Base-by-base conservation (phyloP, 176 grass and related monocot species). In the Puya raimondii region DNA sequence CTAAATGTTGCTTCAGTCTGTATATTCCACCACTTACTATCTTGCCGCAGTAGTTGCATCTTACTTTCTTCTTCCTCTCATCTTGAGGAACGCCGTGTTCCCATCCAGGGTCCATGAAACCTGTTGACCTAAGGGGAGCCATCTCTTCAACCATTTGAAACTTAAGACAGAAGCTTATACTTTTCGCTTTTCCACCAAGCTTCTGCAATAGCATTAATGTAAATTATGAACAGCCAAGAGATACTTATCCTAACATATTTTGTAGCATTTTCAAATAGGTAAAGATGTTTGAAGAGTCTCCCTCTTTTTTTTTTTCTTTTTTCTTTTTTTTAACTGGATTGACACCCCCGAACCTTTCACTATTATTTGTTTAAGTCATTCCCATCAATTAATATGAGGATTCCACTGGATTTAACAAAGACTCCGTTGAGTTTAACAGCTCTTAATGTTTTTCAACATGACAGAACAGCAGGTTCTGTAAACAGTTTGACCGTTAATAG, bases 21-120 rank as follows among this genome's bases (percentile, higher is more conserved):
- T 79, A 79, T 52, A 79, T 65, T 47, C 77, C 77, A 21, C 77
- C 77, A 23, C 77, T 79, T 23, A 79, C 77, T 53, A 79, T 21
- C 53, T 79, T 79, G 23, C 68, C 77, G 54, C 77, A 79, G 61
- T 79, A 79, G 63, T 79, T 79, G 77, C 77, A 79, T 27, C 66
- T 79, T 9, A 79, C 77, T 23, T 79, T 79, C 64, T 79, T 79
- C 69, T 70, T 72, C 49, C 50, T 72, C 15, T 79, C 77, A 72
- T 79, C 77, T 72, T 72, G 68, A 54, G 77, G 57, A 72, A 66
- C 49, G 14, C 77, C 68, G 53, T 79, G 77, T 56, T 79, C 68
- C 77, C 77, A 79, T 15, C 77, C 77, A 72, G 77, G 77, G 59
- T 79, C 77, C 11, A 49, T 65, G 26, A 79, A 65, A 25, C 68